A percentile compares a stretch with the other conserved stretches of the same genome.
Conservation (phyloP, 2,329 filamentous ascomycete species). For the Leptographium galeiforme region DNA sequence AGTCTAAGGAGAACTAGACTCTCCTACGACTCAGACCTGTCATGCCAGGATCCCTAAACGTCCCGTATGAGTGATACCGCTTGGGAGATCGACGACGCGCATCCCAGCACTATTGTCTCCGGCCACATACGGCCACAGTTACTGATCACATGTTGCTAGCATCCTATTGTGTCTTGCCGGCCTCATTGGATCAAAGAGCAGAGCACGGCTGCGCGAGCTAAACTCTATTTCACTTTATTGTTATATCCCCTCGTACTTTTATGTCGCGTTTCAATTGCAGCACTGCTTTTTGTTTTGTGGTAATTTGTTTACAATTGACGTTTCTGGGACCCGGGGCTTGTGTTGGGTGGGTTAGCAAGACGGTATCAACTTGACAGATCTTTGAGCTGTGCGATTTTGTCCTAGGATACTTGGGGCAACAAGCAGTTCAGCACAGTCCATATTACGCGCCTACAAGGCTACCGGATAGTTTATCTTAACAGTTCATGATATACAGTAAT, state of each 20-base stretch:
- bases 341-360: too few species aligned
- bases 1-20: slow-evolving; percentile 18
- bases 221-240: neutral
- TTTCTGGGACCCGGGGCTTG: too few species aligned
- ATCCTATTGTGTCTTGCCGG: neutral
- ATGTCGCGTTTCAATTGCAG: neutral
- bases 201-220: neutral
- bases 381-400: too few species aligned
- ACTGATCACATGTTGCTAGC: neutral
- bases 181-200: neutral
- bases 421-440: too few species aligned
- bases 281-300: neutral
- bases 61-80: too few species aligned
- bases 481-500: too few species aligned
- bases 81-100: neutral
- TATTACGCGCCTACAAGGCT: neutral
- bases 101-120: neutral
- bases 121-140: neutral
- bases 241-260: neutral
- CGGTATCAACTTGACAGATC: too few species aligned
- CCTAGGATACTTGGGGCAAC: too few species aligned
- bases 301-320: neutral
- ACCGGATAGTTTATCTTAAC: too few species aligned
- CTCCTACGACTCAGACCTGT: too few species aligned
- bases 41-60: too few species aligned